Base-by-base conservation (phyloP, 2,329 filamentous ascomycete species). In the Colletotrichum sp. region DNA sequence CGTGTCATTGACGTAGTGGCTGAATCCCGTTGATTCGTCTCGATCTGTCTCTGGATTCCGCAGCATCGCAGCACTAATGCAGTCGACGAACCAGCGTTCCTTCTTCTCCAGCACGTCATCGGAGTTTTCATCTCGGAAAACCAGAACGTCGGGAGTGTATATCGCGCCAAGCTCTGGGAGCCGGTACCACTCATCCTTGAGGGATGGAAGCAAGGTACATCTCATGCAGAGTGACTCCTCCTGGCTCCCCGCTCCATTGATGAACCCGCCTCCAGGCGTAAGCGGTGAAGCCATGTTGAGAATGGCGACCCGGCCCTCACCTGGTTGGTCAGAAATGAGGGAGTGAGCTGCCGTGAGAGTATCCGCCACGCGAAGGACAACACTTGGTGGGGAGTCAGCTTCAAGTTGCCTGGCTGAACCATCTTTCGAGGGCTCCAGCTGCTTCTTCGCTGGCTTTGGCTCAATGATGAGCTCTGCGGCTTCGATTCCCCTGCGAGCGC, bases 241-340 rank as follows among this genome's bases (percentile, higher is more conserved):
- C 77, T 93, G 91, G 6, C 88, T 89, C 10, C 89, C 89, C 0
- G 91, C 90, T 24, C 92, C 92, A 16, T 87, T 87, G 1, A 93
- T 82, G 34, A 93, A 89, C 1, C 92, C 92, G 9, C 92, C 92
- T 14, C 92, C 92, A 0, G 92, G 90, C 0, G 87, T 87, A 1
- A 92, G 86, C 0, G 91, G 90, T 0, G 91, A 93, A 0, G 91
- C 91, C 91, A 93, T 93, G 81, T 92, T 93, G 4, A 93, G 85
- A 28, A 93, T 85, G 6, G 87, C 90, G 2, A 91, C 86, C 48
- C 88, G 83, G 10, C 79, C 26, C 3, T 32, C 34, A 10, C 43
- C 60, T 3, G 65, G 69, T 28, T 34, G 69, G 52, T 34, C 18
- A 21, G 65, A 69, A 24, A 80, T 75, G 13, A 88, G 84, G 1